phyloP scores from a whole-genome alignment of 768 basidiomycete genomes.

The Naganishia randhawae region DNA sequence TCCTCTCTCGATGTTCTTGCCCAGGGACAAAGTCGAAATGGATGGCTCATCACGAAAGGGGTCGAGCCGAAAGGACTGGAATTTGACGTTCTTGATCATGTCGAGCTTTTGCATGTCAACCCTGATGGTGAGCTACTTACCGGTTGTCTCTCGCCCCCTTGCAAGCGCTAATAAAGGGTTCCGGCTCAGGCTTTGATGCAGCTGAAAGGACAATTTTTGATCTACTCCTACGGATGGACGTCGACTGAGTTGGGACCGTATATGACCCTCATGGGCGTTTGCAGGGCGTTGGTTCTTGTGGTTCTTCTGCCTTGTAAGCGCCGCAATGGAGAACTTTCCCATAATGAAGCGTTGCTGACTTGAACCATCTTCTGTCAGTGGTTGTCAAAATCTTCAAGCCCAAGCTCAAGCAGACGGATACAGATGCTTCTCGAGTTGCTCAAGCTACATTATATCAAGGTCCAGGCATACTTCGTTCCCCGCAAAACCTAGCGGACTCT shows the following conservation, averaged over 20 bases:
- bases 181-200: conserved; percentile 37
- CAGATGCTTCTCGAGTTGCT: background rate
- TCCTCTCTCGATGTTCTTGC: conserved; percentile 68
- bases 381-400: conserved; percentile 45
- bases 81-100: conserved; percentile 65
- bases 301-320: conserved; percentile 43
- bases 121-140: conserved; percentile 57
- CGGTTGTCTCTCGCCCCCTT: background rate
- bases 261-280: conserved; percentile 41
- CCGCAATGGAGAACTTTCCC: background rate
- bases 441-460: background rate
- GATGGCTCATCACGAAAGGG: conserved; percentile 1
- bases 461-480: conserved; percentile 17
- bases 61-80: conserved; percentile 62
- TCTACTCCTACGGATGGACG: conserved; percentile 48
- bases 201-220: conserved; percentile 43
- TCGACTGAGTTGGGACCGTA: conserved; percentile 46
- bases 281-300: conserved; percentile 39
- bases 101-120: conserved; percentile 64
- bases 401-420: conserved; percentile 29
- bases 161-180: background rate
- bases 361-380: conserved; percentile 29
- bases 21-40: conserved; percentile 51
- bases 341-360: background rate
- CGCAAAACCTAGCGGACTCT: conserved; percentile 25